Evolutionary conservation across 768 basidiomycete species (phyloP), one percentile per base, ranked within the genome.

Genomic region (Multifurca ochricompacta): DNA sequence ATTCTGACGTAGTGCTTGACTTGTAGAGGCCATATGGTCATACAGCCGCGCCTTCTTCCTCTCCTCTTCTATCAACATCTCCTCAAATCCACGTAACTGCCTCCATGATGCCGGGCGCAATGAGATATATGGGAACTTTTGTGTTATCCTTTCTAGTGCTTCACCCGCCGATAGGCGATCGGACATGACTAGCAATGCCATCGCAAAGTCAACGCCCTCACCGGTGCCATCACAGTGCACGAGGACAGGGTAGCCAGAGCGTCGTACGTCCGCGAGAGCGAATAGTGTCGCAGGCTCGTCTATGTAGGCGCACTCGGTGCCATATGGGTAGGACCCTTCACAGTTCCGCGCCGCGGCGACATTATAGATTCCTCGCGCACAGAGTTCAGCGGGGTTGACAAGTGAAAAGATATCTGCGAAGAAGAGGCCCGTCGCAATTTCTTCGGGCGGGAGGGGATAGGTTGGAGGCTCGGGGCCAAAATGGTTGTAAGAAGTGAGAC

Each of bases 391-490:
- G 1, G 56, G 28, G 34, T 52, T 52, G 16, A 57, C 56, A 13
- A 57, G 56, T 2, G 50, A 57, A 40, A 57, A 57, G 27, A 57
- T 37, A 44, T 57, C 56, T 8, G 56, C 56, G 28, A 57, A 57
- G 19, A 45, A 57, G 21, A 57, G 50, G 1, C 56, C 27, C 3
- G 56, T 44, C 6, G 34, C 56, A 27, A 57, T 42, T 19, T 57
- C 45, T 30, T 57, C 50, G 4, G 45, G 56, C 4, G 56, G 56
- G 27, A 6, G 37, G 19, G 56, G 44, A 32, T 52, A 48, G 30
- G 56, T 52, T 23, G 50, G 56, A n/a, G 56, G 56, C 31, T 57
- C 56, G 3, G 50, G 45, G 13, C 39, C 39, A 10, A 51, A 9
- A 9, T 42, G 49, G 31, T 56, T 46, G 19, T 52, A 52, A 14